Evolutionary conservation across 305 asterid species (phyloP).

Genomic region (Petunia hybrid): DNA sequence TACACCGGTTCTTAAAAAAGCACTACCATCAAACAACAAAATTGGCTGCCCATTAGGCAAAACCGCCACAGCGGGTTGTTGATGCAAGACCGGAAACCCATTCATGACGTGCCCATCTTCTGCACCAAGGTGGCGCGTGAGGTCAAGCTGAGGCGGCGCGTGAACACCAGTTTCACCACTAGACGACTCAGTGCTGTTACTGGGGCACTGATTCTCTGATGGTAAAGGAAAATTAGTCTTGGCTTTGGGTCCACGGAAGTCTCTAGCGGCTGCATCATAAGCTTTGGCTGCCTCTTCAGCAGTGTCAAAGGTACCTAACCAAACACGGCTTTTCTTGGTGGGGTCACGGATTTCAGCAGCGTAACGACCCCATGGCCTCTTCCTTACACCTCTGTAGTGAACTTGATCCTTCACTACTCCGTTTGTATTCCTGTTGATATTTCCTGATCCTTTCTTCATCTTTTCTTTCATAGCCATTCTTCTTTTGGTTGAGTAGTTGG

Average conservation of each 20-base stretch:
- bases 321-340: constrained; percentile 31
- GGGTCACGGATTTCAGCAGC: constrained; percentile 40
- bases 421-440: neutral
- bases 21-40: neutral
- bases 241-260: constrained; percentile 33
- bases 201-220: neutral
- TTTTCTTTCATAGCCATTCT: constrained; percentile 28
- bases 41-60: constrained; percentile 28
- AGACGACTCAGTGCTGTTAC: constrained; percentile 7
- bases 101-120: neutral
- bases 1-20: constrained; percentile 13
- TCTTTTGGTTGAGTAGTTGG: neutral
- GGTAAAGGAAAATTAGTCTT: constrained; percentile 26
- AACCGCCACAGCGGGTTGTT: constrained; percentile 31
- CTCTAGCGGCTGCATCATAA: constrained; percentile 31
- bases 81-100: constrained; percentile 6
- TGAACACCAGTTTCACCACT: constrained; percentile 8
- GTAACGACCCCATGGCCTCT: constrained; percentile 40
- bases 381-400: constrained; percentile 35
- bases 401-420: constrained; percentile 5
- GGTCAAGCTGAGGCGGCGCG: constrained; percentile 8
- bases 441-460: neutral
- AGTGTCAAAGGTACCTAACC: constrained; percentile 35
- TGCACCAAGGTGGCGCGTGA: constrained; percentile 22
- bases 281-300: constrained; percentile 33